Conservation (phyloP, 805 yeast species). For the Ogataea pignaliae region DNA sequence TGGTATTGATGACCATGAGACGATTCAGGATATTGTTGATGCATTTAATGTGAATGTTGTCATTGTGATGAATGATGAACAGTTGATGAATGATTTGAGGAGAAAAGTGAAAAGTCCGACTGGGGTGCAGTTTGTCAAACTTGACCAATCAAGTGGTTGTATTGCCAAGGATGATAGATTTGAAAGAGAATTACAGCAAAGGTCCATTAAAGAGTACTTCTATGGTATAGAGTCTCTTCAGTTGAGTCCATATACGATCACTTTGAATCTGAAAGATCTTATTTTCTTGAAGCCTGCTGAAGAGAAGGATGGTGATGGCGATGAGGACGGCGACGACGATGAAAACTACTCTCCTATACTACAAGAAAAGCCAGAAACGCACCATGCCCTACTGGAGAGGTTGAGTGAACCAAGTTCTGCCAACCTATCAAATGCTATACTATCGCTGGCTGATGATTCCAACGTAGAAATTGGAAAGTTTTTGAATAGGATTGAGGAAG, state of each 20-base stretch:
- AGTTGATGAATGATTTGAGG: conserved; percentile 58
- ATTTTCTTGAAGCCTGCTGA: conserved; percentile 55
- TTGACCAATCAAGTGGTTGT: conserved; percentile 72
- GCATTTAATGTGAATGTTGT: conserved; percentile 56
- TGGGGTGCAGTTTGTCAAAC: conserved; percentile 47
- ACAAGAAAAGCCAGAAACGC: conserved; percentile 3
- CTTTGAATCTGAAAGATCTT: conserved; percentile 59
- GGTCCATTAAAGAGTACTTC: conserved; percentile 79
- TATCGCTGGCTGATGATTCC: conserved; percentile 33
- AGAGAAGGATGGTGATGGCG: conserved; percentile 15
- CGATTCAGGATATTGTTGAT: conserved; percentile 53
- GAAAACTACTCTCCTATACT: conserved; percentile 6
- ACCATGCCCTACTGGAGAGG: conserved; percentile 19
- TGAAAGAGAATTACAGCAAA: conserved; percentile 67
- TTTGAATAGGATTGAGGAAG: conserved; percentile 31
- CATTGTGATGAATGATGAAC: conserved; percentile 73
- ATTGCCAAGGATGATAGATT: conserved; percentile 69
- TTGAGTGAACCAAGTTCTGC: conserved; percentile 42
- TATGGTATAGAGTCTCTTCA: conserved; percentile 68
- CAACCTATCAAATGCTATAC: conserved; percentile 67
- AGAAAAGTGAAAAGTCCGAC: conserved; percentile 37
- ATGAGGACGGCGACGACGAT: conserved; percentile 24
- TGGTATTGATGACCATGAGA: conserved; percentile 41
- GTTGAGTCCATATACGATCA: conserved; percentile 82
- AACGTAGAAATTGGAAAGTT: conserved; percentile 22